Conservation (phyloP, 2,329 filamentous ascomycete genomes). For the Conoideocrella luteorostrata region DNA sequence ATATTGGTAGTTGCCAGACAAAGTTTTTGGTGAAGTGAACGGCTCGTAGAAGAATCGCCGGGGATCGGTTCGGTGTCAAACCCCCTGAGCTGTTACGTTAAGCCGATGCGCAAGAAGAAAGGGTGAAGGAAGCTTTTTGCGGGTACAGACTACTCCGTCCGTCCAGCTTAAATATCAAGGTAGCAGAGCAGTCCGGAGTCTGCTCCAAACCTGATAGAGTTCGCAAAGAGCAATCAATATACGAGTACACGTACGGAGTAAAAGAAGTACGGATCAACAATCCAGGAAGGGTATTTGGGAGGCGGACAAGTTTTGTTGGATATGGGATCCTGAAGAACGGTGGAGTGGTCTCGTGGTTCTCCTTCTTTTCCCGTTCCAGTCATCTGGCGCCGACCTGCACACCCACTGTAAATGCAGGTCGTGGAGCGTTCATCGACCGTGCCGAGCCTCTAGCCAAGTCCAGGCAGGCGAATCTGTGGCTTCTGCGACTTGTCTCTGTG, state of each 20-base stretch:
- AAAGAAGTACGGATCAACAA: not conserved
- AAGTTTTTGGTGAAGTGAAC: not conserved
- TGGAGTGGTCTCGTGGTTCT: not conserved
- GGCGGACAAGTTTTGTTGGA: not conserved
- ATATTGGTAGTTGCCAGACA: not conserved
- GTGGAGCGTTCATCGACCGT: not conserved
- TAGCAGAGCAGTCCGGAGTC: too few species aligned
- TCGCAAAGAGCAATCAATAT: too few species aligned
- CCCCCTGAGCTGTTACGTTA: too few species aligned
- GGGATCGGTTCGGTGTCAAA: conserved; percentile 1
- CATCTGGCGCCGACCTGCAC: not conserved
- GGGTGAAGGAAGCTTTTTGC: too few species aligned
- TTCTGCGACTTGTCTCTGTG: too few species aligned
- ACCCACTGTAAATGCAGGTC: not conserved
- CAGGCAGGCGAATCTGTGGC: conserved; percentile 1
- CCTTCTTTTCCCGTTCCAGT: not conserved
- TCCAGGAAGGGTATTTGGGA: not conserved
- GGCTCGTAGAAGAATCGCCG: not conserved
- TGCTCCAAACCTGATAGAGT: too few species aligned
- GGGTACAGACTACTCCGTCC: too few species aligned
- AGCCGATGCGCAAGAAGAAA: too few species aligned
- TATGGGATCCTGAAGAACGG: not conserved
- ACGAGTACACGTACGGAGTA: too few species aligned
- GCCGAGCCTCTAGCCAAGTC: not conserved
- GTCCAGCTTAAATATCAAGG: too few species aligned